Percentiles rank a stretch among this genome's conserved stretches.
These are phyloP conservation scores for Nicotiana noctiflora DNA, from an alignment of 257 asterid species.

Conservation along the genomic window DNA sequence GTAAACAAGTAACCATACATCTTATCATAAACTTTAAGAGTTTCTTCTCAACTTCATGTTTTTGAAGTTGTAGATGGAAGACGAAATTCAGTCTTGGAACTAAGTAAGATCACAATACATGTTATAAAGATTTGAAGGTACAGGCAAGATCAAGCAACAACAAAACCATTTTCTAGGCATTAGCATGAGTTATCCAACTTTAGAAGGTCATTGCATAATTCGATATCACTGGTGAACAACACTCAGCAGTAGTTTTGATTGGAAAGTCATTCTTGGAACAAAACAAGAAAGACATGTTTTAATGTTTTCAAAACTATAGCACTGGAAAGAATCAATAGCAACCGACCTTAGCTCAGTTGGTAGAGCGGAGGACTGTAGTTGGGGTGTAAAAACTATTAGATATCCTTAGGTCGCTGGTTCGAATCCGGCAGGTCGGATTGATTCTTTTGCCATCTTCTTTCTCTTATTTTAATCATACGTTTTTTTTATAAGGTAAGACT, in stretches of 20 bases:
- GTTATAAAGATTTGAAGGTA: not conserved
- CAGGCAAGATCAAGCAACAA: not conserved
- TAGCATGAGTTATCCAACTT: not conserved
- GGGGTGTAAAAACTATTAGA: not conserved
- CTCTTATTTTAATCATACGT: not conserved
- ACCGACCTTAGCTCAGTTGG: constrained; percentile 4
- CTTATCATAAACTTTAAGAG: not conserved
- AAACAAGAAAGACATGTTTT: not conserved
- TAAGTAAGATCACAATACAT: not conserved
- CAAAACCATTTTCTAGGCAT: not conserved
- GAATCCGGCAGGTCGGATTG: constrained; percentile 42
- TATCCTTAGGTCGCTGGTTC: constrained; percentile 36
- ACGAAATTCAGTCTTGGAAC: not conserved
- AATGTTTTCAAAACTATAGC: not conserved
- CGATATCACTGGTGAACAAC: not conserved
- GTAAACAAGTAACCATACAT: not conserved
- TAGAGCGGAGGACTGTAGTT: not conserved
- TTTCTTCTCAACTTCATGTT: not conserved
- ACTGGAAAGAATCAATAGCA: not conserved
- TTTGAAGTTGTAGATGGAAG: not conserved
- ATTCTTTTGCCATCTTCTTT: not conserved
- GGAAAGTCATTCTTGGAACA: not conserved
- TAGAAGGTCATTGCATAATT: not conserved
- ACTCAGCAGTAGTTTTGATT: not conserved
- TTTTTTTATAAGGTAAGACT: not conserved